Evolutionary conservation across 2,329 filamentous ascomycete species (phyloP), one percentile per base, ranked within the genome.

Genomic region (Emmonsiellopsis sp.): DNA sequence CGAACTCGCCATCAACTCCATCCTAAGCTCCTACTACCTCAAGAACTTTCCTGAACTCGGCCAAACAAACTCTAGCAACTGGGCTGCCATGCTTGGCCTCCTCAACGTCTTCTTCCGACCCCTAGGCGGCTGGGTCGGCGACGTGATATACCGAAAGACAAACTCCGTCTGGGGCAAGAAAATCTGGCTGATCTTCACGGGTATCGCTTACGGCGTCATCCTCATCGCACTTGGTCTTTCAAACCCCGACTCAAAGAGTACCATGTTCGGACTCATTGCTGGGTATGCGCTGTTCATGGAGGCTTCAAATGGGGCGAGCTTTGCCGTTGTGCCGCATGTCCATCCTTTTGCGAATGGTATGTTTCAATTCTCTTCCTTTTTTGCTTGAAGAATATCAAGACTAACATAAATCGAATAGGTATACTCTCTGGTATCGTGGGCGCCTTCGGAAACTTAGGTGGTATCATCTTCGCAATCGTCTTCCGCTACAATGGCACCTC

Each of bases 221-320:
- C 71, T 80, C 54, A 71, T 87, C 57, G 74, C 78, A n/a, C 83
- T 86, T 58, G 84, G 84, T 3, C 62, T 81, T n/a, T 65, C 77
- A 0, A 73, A 93, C 66, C 78, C 87, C 0, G 78, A 83, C 31
- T 64, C 77, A 27, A 68, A 84, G 47, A 70, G 77, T 6, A 82
- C 80, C 2, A 84, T 94, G 77, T 83, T 93, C 53, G 88, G 87
- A 1, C 81, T 95, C 5, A 74, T 94, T 7, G 84, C 85, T 1
- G 79, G 88, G 8, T 79, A 90, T 72, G 88, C 87, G 1, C 78
- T 95, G 65, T 95, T 95, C 73, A 71, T 90, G 43, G 88, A 94
- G 67, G 88, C 86, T 2, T 84, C 84, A 42, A 95, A 95, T 65
- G 91, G 91, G 0, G 84, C 88, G 42, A 93, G 88, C 71, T 95